Evolutionary conservation across 2,329 filamentous ascomycete species (phyloP), one percentile per base, ranked within the genome.

Genomic region (Beauveria australis): DNA sequence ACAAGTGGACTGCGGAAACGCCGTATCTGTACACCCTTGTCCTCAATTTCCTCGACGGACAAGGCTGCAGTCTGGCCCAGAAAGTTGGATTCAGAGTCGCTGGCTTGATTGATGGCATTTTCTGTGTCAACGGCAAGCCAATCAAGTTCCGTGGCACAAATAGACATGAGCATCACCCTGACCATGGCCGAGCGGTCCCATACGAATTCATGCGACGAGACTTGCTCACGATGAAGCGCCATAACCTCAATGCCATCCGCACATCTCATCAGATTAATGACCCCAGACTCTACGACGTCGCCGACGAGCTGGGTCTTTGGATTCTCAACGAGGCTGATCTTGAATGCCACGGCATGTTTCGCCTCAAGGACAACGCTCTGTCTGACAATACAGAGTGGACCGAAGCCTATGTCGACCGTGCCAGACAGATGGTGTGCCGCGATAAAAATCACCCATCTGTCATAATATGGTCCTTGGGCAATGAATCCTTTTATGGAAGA

Each of bases 391-490:
- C 81, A 0, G 78, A 78, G 0, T 89, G 85, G 86, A 73, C 74
- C 59, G 78, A 82, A 1, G 84, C 86, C 0, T 90, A 91, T 64
- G 73, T 90, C 2, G 87, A 90, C 67, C 80, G 88, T 1, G 84
- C 84, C 4, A 73, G 78, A 30, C 85, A 89, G 63, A 75, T 90
- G 64, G 83, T 90, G 0, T 77, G 82, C 65, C 78, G 88, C 12
- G 76, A 78, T 63, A 78, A 77, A 64, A 80, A 89, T 57, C 84
- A 89, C 64, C 75, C 86, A 0, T 87, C 78, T 6, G 75, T 91
- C 3, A 81, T 90, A 49, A 81, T 89, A 56, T 91, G 88, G 88
- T 87, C 83, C 19, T 75, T 91, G 0, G 88, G 88, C 0, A 91
- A 90, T 61, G 87, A 90, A 67, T 79, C 86, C 0, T 90, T 88